Evolutionary conservation across 1,284 basidiomycete genomes (phyloP).

Genomic region (Singerocomus rubriflavus): DNA sequence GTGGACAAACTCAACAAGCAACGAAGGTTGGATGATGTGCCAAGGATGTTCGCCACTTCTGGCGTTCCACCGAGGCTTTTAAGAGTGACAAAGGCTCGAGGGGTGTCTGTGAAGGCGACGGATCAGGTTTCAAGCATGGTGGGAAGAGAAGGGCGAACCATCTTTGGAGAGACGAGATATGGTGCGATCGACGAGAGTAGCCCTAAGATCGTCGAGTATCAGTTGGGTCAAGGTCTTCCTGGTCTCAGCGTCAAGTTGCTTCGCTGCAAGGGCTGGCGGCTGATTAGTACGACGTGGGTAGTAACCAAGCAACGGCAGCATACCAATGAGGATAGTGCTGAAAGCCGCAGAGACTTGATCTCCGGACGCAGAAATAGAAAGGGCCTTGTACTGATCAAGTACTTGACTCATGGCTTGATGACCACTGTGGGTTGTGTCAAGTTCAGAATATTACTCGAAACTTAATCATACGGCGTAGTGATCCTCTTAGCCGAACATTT

Average conservation of each 20-base stretch:
- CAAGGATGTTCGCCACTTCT: constrained; percentile 64
- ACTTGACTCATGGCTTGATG: constrained; percentile 16
- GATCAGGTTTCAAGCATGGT: constrained; percentile 2
- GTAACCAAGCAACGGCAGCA: constrained; percentile 6
- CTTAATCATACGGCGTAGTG: neutral
- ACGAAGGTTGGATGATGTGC: constrained; percentile 50
- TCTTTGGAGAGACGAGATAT: constrained; percentile 47
- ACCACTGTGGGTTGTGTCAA: neutral
- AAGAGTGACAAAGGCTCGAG: constrained; percentile 63
- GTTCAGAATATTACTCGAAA: neutral
- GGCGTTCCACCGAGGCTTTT: constrained; percentile 76
- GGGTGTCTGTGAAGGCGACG: constrained; percentile 45
- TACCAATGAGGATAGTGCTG: constrained; percentile 18
- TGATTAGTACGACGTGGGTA: constrained; percentile 5
- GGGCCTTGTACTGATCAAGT: constrained; percentile 20
- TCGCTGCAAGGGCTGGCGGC: constrained; percentile 12
- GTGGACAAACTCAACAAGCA: constrained; percentile 53
- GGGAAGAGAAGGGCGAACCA: constrained; percentile 40
- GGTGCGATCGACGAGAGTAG: constrained; percentile 34
- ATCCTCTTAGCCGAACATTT: neutral
- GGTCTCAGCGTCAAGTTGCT: constrained; percentile 33
- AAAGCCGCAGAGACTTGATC: constrained; percentile 9
- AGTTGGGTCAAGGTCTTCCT: constrained; percentile 51
- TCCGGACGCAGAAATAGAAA: constrained; percentile 11
- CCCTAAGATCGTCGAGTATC: constrained; percentile 59